Conservation (phyloP, 2,329 filamentous ascomycete genomes). For the Mycosphaerella sp. region DNA sequence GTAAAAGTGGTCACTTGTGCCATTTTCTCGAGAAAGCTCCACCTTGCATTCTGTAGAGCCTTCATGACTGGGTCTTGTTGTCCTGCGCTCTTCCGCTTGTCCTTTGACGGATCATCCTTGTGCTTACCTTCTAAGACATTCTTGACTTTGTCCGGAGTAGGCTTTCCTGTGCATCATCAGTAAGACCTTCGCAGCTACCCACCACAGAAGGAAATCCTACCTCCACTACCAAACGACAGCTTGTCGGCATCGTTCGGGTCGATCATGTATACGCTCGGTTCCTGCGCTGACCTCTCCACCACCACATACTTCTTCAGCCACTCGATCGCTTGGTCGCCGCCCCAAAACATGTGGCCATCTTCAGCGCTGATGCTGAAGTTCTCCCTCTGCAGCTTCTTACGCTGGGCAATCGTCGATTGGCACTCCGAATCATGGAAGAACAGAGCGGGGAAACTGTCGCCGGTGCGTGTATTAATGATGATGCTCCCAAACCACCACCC, state of each 20-base stretch:
- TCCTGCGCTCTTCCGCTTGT: slow-evolving; percentile 41
- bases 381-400: slow-evolving; percentile 76
- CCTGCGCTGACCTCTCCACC: slow-evolving; percentile 76
- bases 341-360: slow-evolving; percentile 88
- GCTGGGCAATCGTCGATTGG: slow-evolving; percentile 87
- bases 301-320: slow-evolving; percentile 82
- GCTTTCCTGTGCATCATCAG: slow-evolving; percentile 35
- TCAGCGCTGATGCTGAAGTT: slow-evolving; percentile 59
- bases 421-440: slow-evolving; percentile 99
- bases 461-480: slow-evolving; percentile 82
- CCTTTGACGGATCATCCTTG: slow-evolving; percentile 29
- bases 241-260: slow-evolving; percentile 82
- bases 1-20: slow-evolving; percentile 98
- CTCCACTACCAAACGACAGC: slow-evolving; percentile 61
- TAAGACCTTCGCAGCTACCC: too few relatives aligned
- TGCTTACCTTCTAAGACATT: slow-evolving; percentile 36
- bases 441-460: slow-evolving; percentile 87
- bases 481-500: slow-evolving; percentile 99
- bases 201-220: neutral
- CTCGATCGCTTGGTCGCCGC: slow-evolving; percentile 85
- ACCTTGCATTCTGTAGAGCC: slow-evolving; percentile 87
- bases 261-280: slow-evolving; percentile 85
- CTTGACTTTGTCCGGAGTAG: slow-evolving; percentile 44
- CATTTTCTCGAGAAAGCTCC: slow-evolving; percentile 94
- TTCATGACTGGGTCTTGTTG: slow-evolving; percentile 85